phyloP scores from a whole-genome alignment of 345 rosid species.

The Theobroma cacao region DNA sequence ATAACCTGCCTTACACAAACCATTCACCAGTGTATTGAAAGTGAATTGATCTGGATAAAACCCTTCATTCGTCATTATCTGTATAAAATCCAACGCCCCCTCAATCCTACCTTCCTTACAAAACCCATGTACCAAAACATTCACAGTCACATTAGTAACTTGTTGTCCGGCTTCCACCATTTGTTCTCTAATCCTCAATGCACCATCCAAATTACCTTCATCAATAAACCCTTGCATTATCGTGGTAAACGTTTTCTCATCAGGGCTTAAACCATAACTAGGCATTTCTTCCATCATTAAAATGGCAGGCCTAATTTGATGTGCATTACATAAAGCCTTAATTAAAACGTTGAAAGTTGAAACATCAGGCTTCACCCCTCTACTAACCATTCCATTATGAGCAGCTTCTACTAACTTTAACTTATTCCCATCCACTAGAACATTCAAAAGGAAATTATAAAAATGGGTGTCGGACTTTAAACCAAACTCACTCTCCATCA shows the following conservation, averaged over 20 bases:
- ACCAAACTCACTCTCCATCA: constrained; percentile 63
- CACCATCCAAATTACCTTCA: constrained; percentile 78
- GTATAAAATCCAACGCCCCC: constrained; percentile 64
- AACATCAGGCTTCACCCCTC: constrained; percentile 71
- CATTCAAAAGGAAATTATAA: constrained; percentile 73
- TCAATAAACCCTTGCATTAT: constrained; percentile 86
- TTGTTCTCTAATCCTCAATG: constrained; percentile 61
- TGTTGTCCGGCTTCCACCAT: constrained; percentile 57
- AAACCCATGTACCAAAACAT: constrained; percentile 84
- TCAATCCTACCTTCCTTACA: constrained; percentile 73
- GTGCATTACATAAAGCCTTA: constrained; percentile 84
- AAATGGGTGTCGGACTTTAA: constrained; percentile 53
- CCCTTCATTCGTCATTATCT: constrained; percentile 62
- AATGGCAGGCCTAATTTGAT: constrained; percentile 77
- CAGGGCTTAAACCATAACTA: constrained; percentile 58
- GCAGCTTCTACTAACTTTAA: constrained; percentile 68
- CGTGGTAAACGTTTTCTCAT: constrained; percentile 83
- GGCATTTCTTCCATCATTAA: constrained; percentile 93
- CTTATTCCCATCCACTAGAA: constrained; percentile 73
- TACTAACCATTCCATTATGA: constrained; percentile 52
- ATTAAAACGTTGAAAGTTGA: constrained; percentile 80
- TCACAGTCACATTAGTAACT: constrained; percentile 62
- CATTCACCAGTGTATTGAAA: constrained; percentile 76
- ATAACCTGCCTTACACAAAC: constrained; percentile 76
- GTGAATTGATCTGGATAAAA: constrained; percentile 77